Evolutionary conservation across 805 yeast genomes (phyloP).

Genomic region (Blastobotrys chiropterorum): DNA sequence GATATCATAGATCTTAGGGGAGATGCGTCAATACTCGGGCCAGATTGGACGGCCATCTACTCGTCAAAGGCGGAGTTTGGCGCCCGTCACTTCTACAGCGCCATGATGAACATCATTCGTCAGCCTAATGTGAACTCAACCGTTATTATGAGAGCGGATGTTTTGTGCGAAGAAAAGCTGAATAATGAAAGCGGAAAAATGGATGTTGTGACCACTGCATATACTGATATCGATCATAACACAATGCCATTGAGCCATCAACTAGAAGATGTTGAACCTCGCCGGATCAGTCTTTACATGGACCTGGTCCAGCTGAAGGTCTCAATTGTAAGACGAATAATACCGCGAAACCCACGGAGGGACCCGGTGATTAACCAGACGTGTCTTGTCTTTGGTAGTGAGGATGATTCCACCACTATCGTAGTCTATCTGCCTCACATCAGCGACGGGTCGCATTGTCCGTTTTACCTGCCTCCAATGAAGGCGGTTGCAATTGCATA

Average conservation of each 20-base stretch:
- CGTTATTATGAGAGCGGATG: constrained; percentile 82
- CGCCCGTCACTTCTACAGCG: constrained; percentile 55
- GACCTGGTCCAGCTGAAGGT: constrained; percentile 14
- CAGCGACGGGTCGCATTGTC: constrained; percentile 50
- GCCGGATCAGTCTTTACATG: constrained; percentile 9
- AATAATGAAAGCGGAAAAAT: background rate
- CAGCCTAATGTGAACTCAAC: constrained; percentile 92
- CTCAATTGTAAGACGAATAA: constrained; percentile 56
- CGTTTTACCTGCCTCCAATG: constrained; percentile 87
- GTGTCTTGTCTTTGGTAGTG: constrained; percentile 45
- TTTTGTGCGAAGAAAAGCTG: constrained; percentile 31
- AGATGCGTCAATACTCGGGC: constrained; percentile 44
- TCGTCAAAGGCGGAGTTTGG: constrained; percentile 43
- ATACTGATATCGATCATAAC: constrained; percentile 40
- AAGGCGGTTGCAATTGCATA: constrained; percentile 67
- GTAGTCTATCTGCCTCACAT: constrained; percentile 80
- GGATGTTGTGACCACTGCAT: too few species aligned
- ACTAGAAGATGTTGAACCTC: constrained; percentile 17
- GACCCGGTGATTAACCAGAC: constrained; percentile 83
- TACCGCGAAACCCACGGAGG: constrained; percentile 88
- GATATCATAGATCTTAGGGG: constrained; percentile 39
- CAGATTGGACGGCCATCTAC: constrained; percentile 58
- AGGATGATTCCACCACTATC: constrained; percentile 31
- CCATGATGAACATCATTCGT: constrained; percentile 71
- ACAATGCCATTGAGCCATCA: constrained; percentile 26